phyloP scores from a whole-genome alignment of 768 basidiomycete species.

The Kwoniella europaea region DNA sequence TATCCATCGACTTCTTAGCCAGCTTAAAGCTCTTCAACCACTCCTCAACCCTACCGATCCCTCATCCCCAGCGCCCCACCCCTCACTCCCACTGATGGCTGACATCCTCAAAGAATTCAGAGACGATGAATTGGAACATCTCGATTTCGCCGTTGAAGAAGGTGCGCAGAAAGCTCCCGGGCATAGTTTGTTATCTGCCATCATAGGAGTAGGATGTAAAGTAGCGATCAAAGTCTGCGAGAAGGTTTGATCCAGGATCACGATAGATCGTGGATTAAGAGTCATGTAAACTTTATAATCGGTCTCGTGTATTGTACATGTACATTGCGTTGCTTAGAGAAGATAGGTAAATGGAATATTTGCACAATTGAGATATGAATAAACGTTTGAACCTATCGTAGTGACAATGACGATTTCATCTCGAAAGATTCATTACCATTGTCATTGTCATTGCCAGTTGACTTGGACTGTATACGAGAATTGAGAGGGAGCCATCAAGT shows the following conservation, averaged over 20 bases:
- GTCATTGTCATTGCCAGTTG: neutral
- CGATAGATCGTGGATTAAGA: neutral
- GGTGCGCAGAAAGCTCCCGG: slow-evolving; percentile 87
- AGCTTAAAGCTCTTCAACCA: slow-evolving; percentile 67
- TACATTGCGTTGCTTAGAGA: too few relatives aligned
- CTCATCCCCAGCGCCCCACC: slow-evolving; percentile 64
- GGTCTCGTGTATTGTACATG: too few relatives aligned
- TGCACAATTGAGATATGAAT: too few relatives aligned
- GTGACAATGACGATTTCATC: too few relatives aligned
- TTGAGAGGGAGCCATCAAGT: too few relatives aligned
- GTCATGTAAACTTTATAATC: too few relatives aligned
- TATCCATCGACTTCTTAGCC: slow-evolving; percentile 63
- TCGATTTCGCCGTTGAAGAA: slow-evolving; percentile 86
- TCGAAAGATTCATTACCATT: neutral
- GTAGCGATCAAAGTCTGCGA: slow-evolving; percentile 88
- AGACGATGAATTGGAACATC: slow-evolving; percentile 93
- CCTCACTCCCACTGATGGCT: slow-evolving; percentile 75
- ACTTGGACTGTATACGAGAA: neutral
- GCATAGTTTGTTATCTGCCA: slow-evolving; percentile 83
- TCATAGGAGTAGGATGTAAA: slow-evolving; percentile 84
- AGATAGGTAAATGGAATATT: too few relatives aligned
- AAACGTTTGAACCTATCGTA: too few relatives aligned
- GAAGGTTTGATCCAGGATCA: slow-evolving; percentile 63
- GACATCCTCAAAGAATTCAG: slow-evolving; percentile 80
- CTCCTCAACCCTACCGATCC: slow-evolving; percentile 27